Base-by-base conservation (phyloP, 2,329 filamentous ascomycete genomes). In the Chrysosporium keratinophilum region DNA sequence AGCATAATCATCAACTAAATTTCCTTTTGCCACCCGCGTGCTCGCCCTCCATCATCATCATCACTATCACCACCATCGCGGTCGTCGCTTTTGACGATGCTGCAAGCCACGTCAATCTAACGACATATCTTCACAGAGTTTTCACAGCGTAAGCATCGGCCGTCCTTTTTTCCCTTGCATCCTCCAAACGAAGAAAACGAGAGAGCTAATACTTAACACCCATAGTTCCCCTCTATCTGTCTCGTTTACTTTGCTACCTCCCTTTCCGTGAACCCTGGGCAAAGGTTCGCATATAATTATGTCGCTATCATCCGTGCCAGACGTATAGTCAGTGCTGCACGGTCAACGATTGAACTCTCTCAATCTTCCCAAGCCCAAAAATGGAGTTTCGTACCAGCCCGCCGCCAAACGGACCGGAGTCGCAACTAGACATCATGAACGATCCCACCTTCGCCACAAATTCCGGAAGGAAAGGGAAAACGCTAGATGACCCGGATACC, bases 401-500 rank as follows among this genome's bases (percentile, higher is more conserved):
- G 15, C 17, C 35, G 12, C 7, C 15, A 19, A 43, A 33, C n/a
- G 9, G 44, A 12, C 39, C 34, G 35, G 44, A 41, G 12, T 34
- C 45, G 7, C 35, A n/a, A 17, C 19, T 23, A 7, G n/a, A 81
- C 59, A 60, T 80, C 60, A 81, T 80, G 78, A 80, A 80, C 65
- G 77, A 81, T 60, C 74, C 76, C 45, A 67, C 72, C 52, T 78
- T 74, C 60, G 73, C 70, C 57, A 70, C 69, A 15, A 74, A 74
- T 54, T 52, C 56, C 23, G 64, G 67, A 49, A 60, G 63, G 44
- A 70, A 69, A 58, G 65, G 67, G 34, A 70, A 63, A 55, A 64
- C 64, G 15, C 39, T 66, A 19, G 72, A 77, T 54, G 83, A 86
- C 52, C 77, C 78, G 54, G 87, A 95, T 65, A 94, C 89, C n/a